phyloP scores from a whole-genome alignment of 129 eudicot species.

The Escallonia herrerae region DNA sequence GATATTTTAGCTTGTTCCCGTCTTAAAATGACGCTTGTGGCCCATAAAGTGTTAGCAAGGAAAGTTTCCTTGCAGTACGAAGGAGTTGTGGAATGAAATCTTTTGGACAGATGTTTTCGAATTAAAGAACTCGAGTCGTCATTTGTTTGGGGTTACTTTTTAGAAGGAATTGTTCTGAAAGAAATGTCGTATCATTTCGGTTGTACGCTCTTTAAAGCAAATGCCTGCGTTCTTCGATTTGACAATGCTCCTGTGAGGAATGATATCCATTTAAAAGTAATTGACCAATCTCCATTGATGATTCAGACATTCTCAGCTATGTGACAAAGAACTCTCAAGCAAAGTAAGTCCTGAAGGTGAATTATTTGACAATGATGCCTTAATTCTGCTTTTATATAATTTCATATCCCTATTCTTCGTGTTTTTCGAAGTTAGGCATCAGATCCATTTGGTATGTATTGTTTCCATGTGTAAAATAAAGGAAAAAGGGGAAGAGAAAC shows the following conservation, averaged over 20 bases:
- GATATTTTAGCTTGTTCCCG: too few relatives aligned
- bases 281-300: slow-evolving; percentile 16
- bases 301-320: not conserved
- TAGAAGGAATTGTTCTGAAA: not conserved
- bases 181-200: not conserved
- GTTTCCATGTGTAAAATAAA: not conserved
- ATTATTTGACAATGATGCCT: not conserved
- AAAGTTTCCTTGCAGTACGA: not conserved
- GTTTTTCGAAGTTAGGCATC: not conserved
- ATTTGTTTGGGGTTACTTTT: not conserved
- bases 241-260: slow-evolving; percentile 12
- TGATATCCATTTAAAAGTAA: slow-evolving; percentile 1
- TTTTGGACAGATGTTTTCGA: not conserved
- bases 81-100: not conserved
- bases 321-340: not conserved
- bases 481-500: too few relatives aligned
- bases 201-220: not conserved
- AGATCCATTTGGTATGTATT: not conserved
- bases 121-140: not conserved
- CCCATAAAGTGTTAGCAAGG: too few relatives aligned
- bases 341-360: too few relatives aligned
- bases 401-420: not conserved
- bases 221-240: too few relatives aligned
- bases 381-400: not conserved
- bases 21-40: too few relatives aligned